phyloP scores from a whole-genome alignment of 305 asterid genomes.

The Andrographis paniculata region DNA sequence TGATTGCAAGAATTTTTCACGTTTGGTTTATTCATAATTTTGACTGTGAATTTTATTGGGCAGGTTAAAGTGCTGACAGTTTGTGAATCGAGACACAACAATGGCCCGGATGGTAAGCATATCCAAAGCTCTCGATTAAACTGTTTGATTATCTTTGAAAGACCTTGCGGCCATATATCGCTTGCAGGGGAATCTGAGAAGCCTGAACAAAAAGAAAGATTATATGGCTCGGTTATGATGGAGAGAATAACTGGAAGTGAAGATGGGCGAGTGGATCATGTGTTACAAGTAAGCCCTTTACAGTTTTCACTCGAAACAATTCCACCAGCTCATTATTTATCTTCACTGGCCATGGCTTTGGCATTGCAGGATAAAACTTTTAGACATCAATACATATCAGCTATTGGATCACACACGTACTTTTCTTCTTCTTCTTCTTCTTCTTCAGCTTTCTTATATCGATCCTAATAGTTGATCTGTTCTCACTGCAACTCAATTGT shows the following conservation, averaged over 20 bases:
- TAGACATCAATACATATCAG: conserved; percentile 87
- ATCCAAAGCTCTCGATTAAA: too few species aligned
- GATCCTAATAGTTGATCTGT: too few species aligned
- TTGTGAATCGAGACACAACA: conserved; percentile 58
- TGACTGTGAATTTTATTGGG: too few species aligned
- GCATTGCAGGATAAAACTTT: conserved; percentile 85
- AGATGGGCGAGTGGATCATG: conserved; percentile 87
- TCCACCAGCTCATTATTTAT: neutral
- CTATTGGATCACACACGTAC: conserved; percentile 91
- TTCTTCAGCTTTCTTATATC: too few species aligned
- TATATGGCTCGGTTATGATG: conserved; percentile 84
- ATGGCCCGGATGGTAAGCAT: conserved; percentile 43
- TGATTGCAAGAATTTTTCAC: too few species aligned
- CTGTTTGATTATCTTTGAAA: too few species aligned
- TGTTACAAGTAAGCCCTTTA: conserved; percentile 62
- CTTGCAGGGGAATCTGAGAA: conserved; percentile 56
- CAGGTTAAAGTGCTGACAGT: conserved; percentile 89
- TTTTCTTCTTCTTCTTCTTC: conserved; percentile 20
- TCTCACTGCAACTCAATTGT: too few species aligned
- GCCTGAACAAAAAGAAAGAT: conserved; percentile 43
- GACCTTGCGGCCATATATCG: neutral
- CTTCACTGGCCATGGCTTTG: neutral
- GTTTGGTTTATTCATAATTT: too few species aligned
- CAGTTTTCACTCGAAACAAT: neutral
- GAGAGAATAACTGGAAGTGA: conserved; percentile 69